Percentiles rank a stretch among this genome's conserved stretches.
Evolutionary conservation across 306 rosid species (phyloP).

Genomic region (Glycyrrhiza uralensis): DNA sequence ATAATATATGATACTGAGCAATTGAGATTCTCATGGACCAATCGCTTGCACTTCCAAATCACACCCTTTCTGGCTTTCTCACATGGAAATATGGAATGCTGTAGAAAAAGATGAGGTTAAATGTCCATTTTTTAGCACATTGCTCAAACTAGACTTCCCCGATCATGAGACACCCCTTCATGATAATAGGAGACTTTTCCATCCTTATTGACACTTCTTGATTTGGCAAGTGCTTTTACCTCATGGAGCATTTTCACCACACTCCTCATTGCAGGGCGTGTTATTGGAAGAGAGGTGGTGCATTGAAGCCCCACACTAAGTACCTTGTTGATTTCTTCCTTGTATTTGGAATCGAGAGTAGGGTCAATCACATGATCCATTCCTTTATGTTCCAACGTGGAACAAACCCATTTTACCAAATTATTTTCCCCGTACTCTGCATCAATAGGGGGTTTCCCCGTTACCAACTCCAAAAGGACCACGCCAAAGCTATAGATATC

Average conservation of each 20-base stretch:
- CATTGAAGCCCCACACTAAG: constrained; percentile 51
- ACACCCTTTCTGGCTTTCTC: background rate
- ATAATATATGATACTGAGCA: background rate
- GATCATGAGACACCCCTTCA: constrained; percentile 31
- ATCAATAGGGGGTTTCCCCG: constrained; percentile 58
- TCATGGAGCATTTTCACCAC: constrained; percentile 65
- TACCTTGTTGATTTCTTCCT: constrained; percentile 47
- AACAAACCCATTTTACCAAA: constrained; percentile 58
- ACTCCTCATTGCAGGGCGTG: constrained; percentile 64
- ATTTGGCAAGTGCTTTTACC: constrained; percentile 29
- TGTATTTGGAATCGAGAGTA: constrained; percentile 34
- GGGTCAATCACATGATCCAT: constrained; percentile 50
- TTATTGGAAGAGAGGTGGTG: constrained; percentile 45
- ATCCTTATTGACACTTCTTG: constrained; percentile 18
- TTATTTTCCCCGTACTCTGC: constrained; percentile 54
- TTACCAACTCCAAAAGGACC: constrained; percentile 66
- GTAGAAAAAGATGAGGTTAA: background rate
- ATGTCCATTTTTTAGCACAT: background rate
- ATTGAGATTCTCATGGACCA: background rate
- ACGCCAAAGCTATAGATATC: constrained; percentile 77
- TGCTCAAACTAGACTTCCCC: constrained; percentile 23
- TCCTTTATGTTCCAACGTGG: constrained; percentile 41
- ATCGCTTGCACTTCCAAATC: background rate
- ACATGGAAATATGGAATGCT: background rate
- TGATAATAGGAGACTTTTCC: constrained; percentile 34